phyloP scores from a whole-genome alignment of 257 asterid species.

The Rhazya stricta region DNA sequence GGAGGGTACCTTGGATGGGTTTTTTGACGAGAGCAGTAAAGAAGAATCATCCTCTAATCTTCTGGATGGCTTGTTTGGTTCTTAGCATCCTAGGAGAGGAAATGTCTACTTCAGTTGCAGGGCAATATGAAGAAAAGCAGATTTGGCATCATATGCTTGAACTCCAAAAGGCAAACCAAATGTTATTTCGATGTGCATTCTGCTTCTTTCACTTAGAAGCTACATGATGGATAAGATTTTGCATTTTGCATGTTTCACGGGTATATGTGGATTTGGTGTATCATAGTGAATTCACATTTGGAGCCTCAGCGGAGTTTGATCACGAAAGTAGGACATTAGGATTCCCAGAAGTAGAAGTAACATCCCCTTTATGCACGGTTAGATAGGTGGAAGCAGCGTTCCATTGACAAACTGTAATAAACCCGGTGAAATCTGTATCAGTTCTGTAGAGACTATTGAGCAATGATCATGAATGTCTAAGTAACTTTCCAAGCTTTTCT shows the following conservation, averaged over 20 bases:
- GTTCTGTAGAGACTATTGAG: background rate
- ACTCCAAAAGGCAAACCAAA: background rate
- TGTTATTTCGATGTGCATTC: background rate
- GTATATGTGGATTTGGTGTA: background rate
- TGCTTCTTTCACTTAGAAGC: background rate
- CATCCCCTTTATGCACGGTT: background rate
- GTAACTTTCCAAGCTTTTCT: background rate
- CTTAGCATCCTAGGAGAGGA: constrained; percentile 20
- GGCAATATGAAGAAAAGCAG: background rate
- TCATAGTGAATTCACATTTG: background rate
- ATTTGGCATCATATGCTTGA: background rate
- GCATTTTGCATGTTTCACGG: background rate
- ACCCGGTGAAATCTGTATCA: background rate
- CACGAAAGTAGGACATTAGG: background rate
- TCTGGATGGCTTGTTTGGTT: constrained; percentile 60
- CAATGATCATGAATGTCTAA: background rate
- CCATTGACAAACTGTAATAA: background rate
- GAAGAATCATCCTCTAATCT: constrained; percentile 65
- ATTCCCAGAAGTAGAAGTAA: background rate
- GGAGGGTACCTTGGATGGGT: constrained; percentile 50
- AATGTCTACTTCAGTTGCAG: background rate
- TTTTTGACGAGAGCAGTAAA: constrained; percentile 46
- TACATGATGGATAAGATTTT: background rate
- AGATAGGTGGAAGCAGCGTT: background rate
- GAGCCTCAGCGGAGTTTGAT: background rate